Percentiles rank a stretch among this genome's conserved stretches.
Conservation (phyloP, 352 stramenopile species). For the Phytophthora kernoviae region DNA sequence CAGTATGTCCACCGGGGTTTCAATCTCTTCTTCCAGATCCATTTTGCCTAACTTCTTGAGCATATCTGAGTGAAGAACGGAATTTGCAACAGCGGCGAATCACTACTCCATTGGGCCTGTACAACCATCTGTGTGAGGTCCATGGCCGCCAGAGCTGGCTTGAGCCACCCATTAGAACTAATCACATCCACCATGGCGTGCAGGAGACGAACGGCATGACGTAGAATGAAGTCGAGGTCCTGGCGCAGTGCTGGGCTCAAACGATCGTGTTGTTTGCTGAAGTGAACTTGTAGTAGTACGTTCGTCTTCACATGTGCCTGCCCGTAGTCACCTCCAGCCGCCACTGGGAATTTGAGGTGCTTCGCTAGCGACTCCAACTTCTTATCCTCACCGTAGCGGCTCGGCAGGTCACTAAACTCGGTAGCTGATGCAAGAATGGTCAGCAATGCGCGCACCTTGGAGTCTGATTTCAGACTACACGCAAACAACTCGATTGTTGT, state of each 20-base stretch:
- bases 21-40: slow-evolving; percentile 71
- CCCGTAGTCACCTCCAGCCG: slow-evolving; percentile 87
- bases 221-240: slow-evolving; percentile 93
- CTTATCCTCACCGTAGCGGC: slow-evolving; percentile 95
- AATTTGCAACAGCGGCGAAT: slow-evolving; percentile 96
- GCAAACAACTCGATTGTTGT: slow-evolving; percentile 99
- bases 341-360: slow-evolving; percentile 93
- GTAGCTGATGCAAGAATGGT: slow-evolving; percentile 97
- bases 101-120: slow-evolving; percentile 98
- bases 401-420: slow-evolving; percentile 96
- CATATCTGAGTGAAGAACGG: slow-evolving; percentile 96
- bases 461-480: slow-evolving; percentile 95
- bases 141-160: slow-evolving; percentile 98
- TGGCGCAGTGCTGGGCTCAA: slow-evolving; percentile 92
- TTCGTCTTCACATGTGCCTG: slow-evolving; percentile 97
- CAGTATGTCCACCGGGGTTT: slow-evolving; percentile 86
- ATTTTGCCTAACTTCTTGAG: slow-evolving; percentile 58
- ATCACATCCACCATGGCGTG: slow-evolving; percentile 99
- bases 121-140: slow-evolving; percentile 99
- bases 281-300: slow-evolving; percentile 97
- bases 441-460: slow-evolving; percentile 96
- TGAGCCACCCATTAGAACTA: slow-evolving; percentile 98
- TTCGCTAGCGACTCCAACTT: slow-evolving; percentile 93
- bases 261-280: slow-evolving; percentile 91
- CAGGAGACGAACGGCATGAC: slow-evolving; percentile 93